Base-by-base conservation (phyloP, 2,329 filamentous ascomycete genomes). In the Stagonosporopsis rhizophila region DNA sequence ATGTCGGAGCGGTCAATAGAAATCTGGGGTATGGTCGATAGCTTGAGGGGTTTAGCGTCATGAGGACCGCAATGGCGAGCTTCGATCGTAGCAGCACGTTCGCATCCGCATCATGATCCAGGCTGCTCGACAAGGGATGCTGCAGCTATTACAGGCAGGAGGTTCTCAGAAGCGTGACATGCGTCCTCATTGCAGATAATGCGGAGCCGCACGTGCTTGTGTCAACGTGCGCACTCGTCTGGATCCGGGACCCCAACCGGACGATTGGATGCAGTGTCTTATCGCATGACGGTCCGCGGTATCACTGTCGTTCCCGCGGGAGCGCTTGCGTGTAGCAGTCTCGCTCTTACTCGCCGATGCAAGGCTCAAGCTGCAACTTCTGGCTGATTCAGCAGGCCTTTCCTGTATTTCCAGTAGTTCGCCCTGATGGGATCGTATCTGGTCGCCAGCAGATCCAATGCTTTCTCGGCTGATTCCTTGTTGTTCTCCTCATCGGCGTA, bases 381-480 rank as follows among this genome's bases (percentile, higher is more conserved):
- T 25, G 68, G 52, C 46, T 69, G 61, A n/a, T 65, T 65, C 30
- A 76, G 62, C 55, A 70, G 49, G 20, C 62, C 61, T 51, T 86
- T 87, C 71, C 85, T 82, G 78, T 90, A 96, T 68, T 90, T 88
- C 95, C 95, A 99, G 78, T 97, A 99, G 62, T 93, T 94, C 62
- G 87, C 88, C 55, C 95, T 83, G 58, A 99, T 89, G 6, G 91
- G 91, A 81, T 99, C 95, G 84, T 92, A 99, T 80, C 88, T 93
- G 70, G 89, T 87, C 44, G 86, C 89, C 69, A 99, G 75, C 59
- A 96, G 79, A 55, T 84, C 84, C 68, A 97, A 77, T 58, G 89
- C 92, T 70, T 86, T 77, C 50, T 82, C 85, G 1, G 92, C 92
- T 73, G 86, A 83, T 17, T 83, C 82, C 62, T 75, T 82, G 45